Evolutionary conservation across 352 stramenopile genomes (phyloP).

Genomic region (Globisporangium orthogonon): DNA sequence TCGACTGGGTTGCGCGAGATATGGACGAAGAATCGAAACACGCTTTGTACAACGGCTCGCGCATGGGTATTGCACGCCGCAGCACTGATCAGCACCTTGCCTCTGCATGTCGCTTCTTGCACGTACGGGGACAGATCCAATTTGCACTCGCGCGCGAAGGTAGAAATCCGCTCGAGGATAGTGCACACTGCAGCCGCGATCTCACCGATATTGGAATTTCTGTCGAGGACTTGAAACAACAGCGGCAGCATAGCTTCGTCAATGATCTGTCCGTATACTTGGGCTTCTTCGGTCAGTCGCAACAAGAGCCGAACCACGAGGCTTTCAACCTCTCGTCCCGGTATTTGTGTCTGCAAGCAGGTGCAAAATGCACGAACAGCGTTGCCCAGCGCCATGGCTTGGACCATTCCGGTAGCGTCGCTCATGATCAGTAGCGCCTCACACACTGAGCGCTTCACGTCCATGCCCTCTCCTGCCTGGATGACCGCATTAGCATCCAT

Average conservation of each 20-base stretch:
- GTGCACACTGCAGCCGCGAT: slow-evolving; percentile 37
- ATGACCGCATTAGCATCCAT: too few species aligned
- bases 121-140: slow-evolving; percentile 54
- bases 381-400: slow-evolving; percentile 38
- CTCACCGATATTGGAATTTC: slow-evolving; percentile 44
- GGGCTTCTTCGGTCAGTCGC: slow-evolving; percentile 25
- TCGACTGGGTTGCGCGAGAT: slow-evolving; percentile 40
- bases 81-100: slow-evolving; percentile 34
- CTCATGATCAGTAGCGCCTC: slow-evolving; percentile 34
- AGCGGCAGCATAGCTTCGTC: slow-evolving; percentile 40
- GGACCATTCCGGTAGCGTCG: slow-evolving; percentile 25
- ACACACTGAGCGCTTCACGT: slow-evolving; percentile 34
- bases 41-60: slow-evolving; percentile 20
- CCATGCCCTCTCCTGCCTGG: slow-evolving; percentile 20
- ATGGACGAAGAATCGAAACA: slow-evolving; percentile 59
- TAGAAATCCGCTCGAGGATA: slow-evolving; percentile 67
- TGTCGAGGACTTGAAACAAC: slow-evolving; percentile 52
- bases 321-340: slow-evolving; percentile 22
- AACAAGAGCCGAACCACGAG: slow-evolving; percentile 29
- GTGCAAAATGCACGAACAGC: slow-evolving; percentile 24
- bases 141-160: slow-evolving; percentile 47
- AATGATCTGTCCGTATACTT: slow-evolving; percentile 50
- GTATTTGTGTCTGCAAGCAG: slow-evolving; percentile 24
- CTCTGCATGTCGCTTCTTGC: slow-evolving; percentile 20
- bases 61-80: slow-evolving; percentile 27